Conservation (phyloP, 176 grass and related monocot genomes). For the Lolium multiflorum region DNA sequence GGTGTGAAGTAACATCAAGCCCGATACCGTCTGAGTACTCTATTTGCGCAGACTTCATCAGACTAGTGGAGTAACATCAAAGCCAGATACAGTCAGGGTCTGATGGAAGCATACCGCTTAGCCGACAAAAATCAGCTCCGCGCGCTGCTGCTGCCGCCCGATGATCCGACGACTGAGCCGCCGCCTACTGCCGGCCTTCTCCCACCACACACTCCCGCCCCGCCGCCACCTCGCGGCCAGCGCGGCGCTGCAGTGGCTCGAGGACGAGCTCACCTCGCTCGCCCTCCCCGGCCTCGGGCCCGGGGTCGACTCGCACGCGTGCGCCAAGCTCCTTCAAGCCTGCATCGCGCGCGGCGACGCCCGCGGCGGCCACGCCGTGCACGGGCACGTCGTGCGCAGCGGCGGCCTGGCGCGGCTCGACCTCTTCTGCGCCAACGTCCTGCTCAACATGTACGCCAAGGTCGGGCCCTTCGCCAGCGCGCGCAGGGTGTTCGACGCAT, state of each 20-base stretch:
- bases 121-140: neutral
- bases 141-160: neutral
- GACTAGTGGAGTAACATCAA: too few species aligned
- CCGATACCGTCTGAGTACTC: too few species aligned
- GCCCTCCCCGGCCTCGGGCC: conserved; percentile 21
- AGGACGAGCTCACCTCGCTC: conserved; percentile 50
- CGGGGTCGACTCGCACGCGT: conserved; percentile 32
- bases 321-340: conserved; percentile 47
- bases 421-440: conserved; percentile 45
- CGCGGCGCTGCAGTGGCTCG: conserved; percentile 48
- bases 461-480: neutral
- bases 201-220: neutral
- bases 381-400: conserved; percentile 28
- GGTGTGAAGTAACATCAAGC: too few species aligned
- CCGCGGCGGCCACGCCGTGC: conserved; percentile 34
- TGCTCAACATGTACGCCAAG: conserved; percentile 37
- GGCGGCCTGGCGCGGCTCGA: conserved; percentile 37
- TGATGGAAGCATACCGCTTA: neutral
- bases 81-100: too few species aligned
- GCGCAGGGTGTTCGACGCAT: conserved; percentile 42
- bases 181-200: neutral
- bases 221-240: neutral
- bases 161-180: conserved; percentile 17
- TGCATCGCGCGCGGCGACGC: conserved; percentile 32
- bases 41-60: too few species aligned